Evolutionary conservation across 768 basidiomycete genomes (phyloP).

Genomic region (Mycena vulgaris): DNA sequence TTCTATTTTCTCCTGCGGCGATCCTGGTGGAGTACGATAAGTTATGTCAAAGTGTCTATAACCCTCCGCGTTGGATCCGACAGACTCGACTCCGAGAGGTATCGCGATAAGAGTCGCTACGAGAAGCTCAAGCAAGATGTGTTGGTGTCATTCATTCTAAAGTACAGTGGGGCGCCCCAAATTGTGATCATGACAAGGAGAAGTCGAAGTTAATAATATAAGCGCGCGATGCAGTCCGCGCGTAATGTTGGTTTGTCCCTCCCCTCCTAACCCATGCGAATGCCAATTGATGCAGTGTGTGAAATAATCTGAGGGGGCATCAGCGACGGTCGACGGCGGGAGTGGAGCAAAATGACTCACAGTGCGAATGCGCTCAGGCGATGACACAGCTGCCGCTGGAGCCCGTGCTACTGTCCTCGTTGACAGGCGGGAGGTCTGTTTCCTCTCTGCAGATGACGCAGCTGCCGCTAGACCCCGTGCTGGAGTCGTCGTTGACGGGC

Average conservation of each 20-base stretch:
- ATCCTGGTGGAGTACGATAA: no score
- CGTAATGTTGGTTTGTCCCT: conserved; percentile 1
- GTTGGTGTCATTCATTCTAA: no score
- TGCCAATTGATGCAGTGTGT: conserved; percentile 1
- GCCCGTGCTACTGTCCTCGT: conserved; percentile 28
- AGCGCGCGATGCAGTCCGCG: background rate
- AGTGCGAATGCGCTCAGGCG: conserved; percentile 16
- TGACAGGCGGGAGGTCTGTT: conserved; percentile 23
- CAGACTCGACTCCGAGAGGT: no score
- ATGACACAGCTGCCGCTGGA: conserved; percentile 12
- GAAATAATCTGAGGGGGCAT: conserved; percentile 1
- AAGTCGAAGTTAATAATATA: conserved; percentile 26
- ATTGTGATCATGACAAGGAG: background rate
- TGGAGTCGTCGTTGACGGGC: conserved; percentile 33
- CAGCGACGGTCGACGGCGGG: background rate
- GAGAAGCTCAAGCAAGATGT: no score
- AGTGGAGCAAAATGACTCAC: conserved; percentile 11
- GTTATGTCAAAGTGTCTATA: no score
- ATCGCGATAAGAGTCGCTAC: no score
- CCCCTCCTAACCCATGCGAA: background rate
- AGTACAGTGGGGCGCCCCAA: no score
- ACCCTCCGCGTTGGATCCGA: no score
- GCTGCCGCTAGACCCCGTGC: conserved; percentile 28
- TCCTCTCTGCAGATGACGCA: conserved; percentile 36
- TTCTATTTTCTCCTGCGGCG: no score